phyloP scores from a whole-genome alignment of 805 yeast genomes.

The Starmerella sirachaensis region DNA sequence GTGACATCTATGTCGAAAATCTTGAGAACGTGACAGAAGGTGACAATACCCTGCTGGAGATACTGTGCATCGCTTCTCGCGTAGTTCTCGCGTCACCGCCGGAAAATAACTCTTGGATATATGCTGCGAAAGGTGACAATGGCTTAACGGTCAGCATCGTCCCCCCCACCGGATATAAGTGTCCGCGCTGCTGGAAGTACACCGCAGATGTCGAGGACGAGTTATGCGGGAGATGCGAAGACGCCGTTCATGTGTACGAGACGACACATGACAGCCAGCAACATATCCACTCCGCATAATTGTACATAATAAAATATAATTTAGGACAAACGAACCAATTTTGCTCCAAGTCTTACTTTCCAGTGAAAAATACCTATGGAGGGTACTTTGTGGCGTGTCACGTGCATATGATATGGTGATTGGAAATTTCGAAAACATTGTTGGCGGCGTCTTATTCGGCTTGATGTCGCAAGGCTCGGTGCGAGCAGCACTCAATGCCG shows the following conservation, averaged over 20 bases:
- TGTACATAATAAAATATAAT: background rate
- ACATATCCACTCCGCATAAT: background rate
- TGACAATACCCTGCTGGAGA: conserved; percentile 38
- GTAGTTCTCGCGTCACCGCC: conserved; percentile 32
- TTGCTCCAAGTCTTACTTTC: no score
- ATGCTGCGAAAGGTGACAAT: conserved; percentile 27
- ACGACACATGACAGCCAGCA: background rate
- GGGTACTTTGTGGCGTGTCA: no score
- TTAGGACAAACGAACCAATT: no score
- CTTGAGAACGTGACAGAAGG: conserved; percentile 14
- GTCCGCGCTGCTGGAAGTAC: conserved; percentile 93
- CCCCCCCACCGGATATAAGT: conserved; percentile 43
- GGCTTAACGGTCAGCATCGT: conserved; percentile 32
- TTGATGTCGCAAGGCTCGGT: conserved; percentile 1
- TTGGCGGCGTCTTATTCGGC: background rate
- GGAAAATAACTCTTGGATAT: conserved; percentile 25
- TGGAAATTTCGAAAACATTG: background rate
- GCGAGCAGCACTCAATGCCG: conserved; percentile 5
- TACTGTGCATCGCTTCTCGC: conserved; percentile 52
- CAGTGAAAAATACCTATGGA: no score
- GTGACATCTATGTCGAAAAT: conserved; percentile 33
- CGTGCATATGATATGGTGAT: no score
- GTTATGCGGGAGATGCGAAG: conserved; percentile 56
- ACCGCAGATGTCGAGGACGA: conserved; percentile 39
- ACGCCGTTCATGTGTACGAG: conserved; percentile 1